Evolutionary conservation across 2,329 filamentous ascomycete genomes (phyloP), one percentile per base, ranked within the genome.

Genomic region (Colletotrichum incanum): DNA sequence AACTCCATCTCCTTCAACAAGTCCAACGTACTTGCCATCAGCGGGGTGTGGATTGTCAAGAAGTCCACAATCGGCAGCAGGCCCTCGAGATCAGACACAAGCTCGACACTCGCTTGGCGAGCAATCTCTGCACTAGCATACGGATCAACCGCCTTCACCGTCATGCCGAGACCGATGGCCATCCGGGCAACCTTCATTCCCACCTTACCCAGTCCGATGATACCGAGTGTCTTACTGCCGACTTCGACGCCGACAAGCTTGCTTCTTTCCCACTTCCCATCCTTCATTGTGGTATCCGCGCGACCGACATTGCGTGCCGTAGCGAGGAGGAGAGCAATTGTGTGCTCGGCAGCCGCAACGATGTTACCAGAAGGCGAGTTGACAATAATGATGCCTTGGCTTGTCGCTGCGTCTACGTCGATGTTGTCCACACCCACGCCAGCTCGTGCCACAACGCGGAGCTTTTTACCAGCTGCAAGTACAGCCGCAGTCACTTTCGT

Each of bases 381-480:
- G 67, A 96, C 91, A 2, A 96, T 93, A 62, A 95, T 91, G 72
- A 96, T 91, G 26, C 94, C 94, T 65, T 91, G 86, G 49, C 88
- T 86, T 0, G 93, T 96, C 3, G 93, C 93, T 9, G 90, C 89
- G 43, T 90, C 85, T 0, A 96, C 91, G 78, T 96, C 88, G 60
- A 96, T 93, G 82, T 96, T 95, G 82, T 96, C 93, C 31, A 96
- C 93, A 41, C 93, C 94, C 1, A 96, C 94, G 16, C 94, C 94
- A 16, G 94, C 94, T 73, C 94, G 87, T 2, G 93, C 94, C 28
- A 96, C 93, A 11, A 96, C 93, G 75, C 93, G 92, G 63, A 96
- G 86, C 71, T 90, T 92, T 75, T 86, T 89, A 12, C 90, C 93
- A 1, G 91, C 91, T 16, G 85, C 82, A 16, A 96, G 86, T 0